Conservation (phyloP, 2,329 filamentous ascomycete species). For the Cadophora luteo-olivacea region DNA sequence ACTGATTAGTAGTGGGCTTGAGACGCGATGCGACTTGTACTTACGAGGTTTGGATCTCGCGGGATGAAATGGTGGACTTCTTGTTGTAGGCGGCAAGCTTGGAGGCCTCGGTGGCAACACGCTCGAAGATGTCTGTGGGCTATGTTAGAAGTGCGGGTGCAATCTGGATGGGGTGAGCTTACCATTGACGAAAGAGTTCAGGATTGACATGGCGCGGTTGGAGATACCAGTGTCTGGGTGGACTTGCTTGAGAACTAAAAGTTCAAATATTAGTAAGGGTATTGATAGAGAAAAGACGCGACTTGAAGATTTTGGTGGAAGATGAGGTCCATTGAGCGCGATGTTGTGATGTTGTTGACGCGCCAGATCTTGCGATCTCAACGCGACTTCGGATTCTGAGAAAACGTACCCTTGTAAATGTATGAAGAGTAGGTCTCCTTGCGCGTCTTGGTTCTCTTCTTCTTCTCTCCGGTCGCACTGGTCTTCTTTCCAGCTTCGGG, state of each 20-base stretch:
- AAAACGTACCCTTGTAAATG: constrained; percentile 95
- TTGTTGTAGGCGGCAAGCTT: constrained; percentile 99
- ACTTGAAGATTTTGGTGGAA: constrained; percentile 24
- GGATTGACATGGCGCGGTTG: constrained; percentile 99
- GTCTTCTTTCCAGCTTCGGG: constrained; percentile 99
- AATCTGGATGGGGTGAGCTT: constrained; percentile 48
- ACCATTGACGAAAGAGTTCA: constrained; percentile 99
- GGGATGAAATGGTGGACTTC: constrained; percentile 99
- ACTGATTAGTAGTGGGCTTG: neutral
- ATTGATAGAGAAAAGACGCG: constrained; percentile 34
- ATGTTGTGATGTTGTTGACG: constrained; percentile 30
- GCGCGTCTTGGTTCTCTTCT: constrained; percentile 99
- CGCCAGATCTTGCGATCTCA: constrained; percentile 28
- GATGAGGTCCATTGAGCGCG: constrained; percentile 16
- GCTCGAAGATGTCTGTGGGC: constrained; percentile 93
- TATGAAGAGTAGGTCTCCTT: constrained; percentile 99
- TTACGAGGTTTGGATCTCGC: constrained; percentile 97
- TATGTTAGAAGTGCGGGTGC: constrained; percentile 36
- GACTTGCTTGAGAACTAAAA: constrained; percentile 96
- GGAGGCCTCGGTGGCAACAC: constrained; percentile 96
- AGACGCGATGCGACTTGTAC: constrained; percentile 42
- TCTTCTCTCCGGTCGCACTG: constrained; percentile 94
- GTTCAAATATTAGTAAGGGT: constrained; percentile 47
- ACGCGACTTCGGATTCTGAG: constrained; percentile 34
- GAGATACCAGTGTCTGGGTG: constrained; percentile 99